phyloP scores from a whole-genome alignment of 2,329 filamentous ascomycete species.

The Pseudogymnoascus sp. region DNA sequence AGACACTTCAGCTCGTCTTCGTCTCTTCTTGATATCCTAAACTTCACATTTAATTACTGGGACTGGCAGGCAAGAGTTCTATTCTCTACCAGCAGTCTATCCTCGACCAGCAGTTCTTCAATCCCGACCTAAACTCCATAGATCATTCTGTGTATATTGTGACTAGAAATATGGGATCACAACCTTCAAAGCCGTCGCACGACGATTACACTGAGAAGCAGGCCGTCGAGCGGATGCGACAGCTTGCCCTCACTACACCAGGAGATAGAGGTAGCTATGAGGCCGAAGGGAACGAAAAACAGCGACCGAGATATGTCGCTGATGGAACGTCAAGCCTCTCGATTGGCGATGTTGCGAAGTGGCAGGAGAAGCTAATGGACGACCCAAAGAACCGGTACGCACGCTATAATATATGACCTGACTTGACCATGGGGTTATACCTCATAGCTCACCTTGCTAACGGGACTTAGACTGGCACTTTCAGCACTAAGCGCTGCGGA shows the following conservation, averaged over 20 bases:
- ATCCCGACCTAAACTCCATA: neutral
- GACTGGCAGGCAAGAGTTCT: neutral
- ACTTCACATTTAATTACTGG: neutral
- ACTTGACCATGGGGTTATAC: neutral
- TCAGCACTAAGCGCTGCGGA: slow-evolving; percentile 62
- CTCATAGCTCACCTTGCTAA: neutral
- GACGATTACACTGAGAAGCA: neutral
- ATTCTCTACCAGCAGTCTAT: too few relatives aligned
- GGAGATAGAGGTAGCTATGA: slow-evolving; percentile 18
- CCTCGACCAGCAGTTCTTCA: neutral
- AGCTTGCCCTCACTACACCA: neutral
- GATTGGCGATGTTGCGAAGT: slow-evolving; percentile 41
- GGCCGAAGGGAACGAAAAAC: slow-evolving; percentile 29
- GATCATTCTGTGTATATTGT: neutral
- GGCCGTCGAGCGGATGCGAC: neutral
- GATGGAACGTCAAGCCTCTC: slow-evolving; percentile 35
- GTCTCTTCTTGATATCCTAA: neutral
- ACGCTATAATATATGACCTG: neutral
- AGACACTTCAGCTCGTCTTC: neutral
- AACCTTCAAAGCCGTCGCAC: neutral
- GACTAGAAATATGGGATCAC: neutral
- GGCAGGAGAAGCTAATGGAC: slow-evolving; percentile 53
- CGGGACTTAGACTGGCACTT: slow-evolving; percentile 54
- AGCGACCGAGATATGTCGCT: slow-evolving; percentile 10
- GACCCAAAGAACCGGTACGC: slow-evolving; percentile 57